Base-by-base conservation (phyloP, 148 eudicot genomes). In the Chenopodium berlandieri region DNA sequence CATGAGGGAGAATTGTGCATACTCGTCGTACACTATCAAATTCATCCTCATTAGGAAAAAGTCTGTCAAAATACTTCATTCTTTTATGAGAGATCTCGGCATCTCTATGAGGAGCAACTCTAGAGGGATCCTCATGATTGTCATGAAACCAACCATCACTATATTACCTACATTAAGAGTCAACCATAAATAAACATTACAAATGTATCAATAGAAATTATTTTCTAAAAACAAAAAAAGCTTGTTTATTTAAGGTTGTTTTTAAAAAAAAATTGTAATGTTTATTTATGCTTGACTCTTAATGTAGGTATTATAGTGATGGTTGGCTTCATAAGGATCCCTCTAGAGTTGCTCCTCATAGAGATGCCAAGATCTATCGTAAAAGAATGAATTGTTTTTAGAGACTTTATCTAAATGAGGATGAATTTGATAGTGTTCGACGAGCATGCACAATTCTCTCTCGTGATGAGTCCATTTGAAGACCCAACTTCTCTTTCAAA, bases 41-140 rank as follows among this genome's bases (percentile, higher is more conserved):
- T 6, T 54, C 12, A 54, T 54, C 58, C 7, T 9, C 11, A 9
- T 14, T 9, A 9, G 58, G 58, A 14, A 27, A 27, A 27, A 27
- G 27, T 27, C 0, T 27, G 27, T 27, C 3, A 9, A 54, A 58
- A 6, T 22, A 58, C 64, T 58, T 16, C 64, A 60, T 60, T n/a
- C 46, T 50, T 77, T 78, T 79, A 58, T 77, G 13, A 0, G 48
- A 32, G 37, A 82, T n/a, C 40, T 85, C 70, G 7, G 9, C 23
- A 79, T 74, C 62, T 17, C 9, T 52, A 40, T 64, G 32, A 40
- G 73, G 76, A 58, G 80, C 13, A 8, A 74, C 40, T 79, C 63
- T 44, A 19, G 9, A 9, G 10, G 81, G 62, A 16, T 52, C 62
- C 50, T 81, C 79, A 40, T 27, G 14, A 65, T 27, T 27, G 27